Evolutionary conservation across 129 eudicot genomes (phyloP), one percentile per base, ranked within the genome.

Genomic region (Helichrysum umbraculigerum): DNA sequence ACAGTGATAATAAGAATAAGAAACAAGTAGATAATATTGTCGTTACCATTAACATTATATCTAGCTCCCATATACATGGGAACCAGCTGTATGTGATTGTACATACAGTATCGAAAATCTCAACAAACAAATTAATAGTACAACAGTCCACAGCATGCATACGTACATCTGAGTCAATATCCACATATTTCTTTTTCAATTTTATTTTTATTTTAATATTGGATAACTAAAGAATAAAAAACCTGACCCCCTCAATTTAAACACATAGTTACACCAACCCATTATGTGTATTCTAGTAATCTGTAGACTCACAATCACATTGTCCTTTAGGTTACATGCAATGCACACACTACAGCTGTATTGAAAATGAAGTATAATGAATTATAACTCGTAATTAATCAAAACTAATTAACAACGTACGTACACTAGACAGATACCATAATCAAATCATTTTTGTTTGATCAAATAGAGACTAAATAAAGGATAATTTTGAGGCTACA

Each of bases 11-110:
- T 32, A 67, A 41, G 30, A 73, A 3, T 4, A 15, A 25, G 6
- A 73, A 35, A n/a, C 4, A 62, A 4, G 28, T 30, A 34, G 12
- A 51, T 10, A 47, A 75, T 4, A 37, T 77, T 57, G 64, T 80
- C 19, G 32, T 65, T 79, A 64, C n/a, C 59, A 73, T 80, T 33
- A 66, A 52, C 61, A 52, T 16, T 72, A 66, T 19, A 65, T 59
- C 16, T 62, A 60, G 65, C 79, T 58, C 79, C 83, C 44, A 74
- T 74, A 67, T 59, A 33, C 75, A 67, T 80, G 83, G 79, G 75
- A 74, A 58, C 79, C 83, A 80, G 83, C 79, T 80, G 79, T 80
- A 67, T 80, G 66, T 17, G 79, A 74, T 80, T 74, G 76, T 66
- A 74, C 75, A 14, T 47, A 44, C 14, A 4, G 8, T 44, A 73